Evolutionary conservation across 192 early-diverging fungal genomes (phyloP).

Genomic region (Funneliformis geosporum): DNA sequence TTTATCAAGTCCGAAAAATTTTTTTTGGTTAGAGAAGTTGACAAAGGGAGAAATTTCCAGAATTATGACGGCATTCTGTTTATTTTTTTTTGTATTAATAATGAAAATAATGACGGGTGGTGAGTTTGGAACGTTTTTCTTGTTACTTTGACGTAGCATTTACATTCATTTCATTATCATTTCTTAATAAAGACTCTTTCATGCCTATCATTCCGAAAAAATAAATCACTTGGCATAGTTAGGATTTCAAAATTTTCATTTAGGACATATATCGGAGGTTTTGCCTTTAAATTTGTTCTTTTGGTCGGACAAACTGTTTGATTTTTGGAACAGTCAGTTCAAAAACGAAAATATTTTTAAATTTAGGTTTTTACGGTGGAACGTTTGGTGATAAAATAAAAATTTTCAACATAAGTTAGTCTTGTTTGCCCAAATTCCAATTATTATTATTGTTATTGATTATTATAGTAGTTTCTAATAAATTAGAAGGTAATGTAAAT

Average conservation of each 20-base stretch:
- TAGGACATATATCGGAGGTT: not conserved
- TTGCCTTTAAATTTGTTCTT: not conserved
- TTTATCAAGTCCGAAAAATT: not conserved
- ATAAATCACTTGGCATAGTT: not conserved
- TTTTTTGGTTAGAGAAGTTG: not conserved
- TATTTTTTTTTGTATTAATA: too few relatives aligned
- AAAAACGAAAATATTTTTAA: not conserved
- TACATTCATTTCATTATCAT: not conserved
- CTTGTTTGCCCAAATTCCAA: not conserved
- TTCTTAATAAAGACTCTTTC: not conserved
- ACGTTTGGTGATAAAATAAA: not conserved
- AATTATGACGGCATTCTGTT: not conserved
- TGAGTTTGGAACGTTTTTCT: not conserved
- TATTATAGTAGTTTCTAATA: too few relatives aligned
- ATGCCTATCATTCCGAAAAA: not conserved
- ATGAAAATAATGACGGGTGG: too few relatives aligned
- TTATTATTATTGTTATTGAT: not conserved
- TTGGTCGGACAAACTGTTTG: not conserved
- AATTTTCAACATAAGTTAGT: not conserved
- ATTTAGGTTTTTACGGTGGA: not conserved
- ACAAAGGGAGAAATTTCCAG: not conserved
- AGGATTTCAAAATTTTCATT: not conserved
- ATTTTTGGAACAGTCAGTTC: not conserved
- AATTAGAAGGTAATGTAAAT: too few relatives aligned
- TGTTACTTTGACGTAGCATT: not conserved